A percentile compares a stretch with the other conserved stretches of the same genome.
Conservation (phyloP, 805 yeast species). For the Sungouiozyma ichnusensis region DNA sequence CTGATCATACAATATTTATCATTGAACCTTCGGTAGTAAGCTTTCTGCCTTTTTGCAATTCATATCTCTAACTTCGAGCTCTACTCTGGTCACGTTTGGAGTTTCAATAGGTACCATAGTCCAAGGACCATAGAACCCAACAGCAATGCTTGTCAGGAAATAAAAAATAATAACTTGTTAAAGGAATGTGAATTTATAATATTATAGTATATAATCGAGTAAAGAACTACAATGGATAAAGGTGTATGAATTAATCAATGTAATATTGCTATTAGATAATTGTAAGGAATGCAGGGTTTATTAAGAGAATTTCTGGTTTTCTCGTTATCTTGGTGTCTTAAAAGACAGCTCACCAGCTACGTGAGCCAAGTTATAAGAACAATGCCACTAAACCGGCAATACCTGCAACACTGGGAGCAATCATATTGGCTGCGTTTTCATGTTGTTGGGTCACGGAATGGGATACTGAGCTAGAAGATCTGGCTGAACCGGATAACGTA, state of each 20-base stretch:
- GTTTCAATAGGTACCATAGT: no score
- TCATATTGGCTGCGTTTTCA: conserved; percentile 4
- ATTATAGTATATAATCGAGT: not conserved
- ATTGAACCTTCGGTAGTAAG: no score
- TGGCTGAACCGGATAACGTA: not conserved
- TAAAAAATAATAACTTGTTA: no score
- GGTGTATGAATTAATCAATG: not conserved
- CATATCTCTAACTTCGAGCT: no score
- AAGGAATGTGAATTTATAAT: not conserved
- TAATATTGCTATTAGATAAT: not conserved
- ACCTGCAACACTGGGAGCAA: conserved; percentile 7
- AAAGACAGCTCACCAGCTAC: no score
- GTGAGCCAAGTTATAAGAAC: conserved; percentile 5
- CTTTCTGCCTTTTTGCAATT: no score
- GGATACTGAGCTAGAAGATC: not conserved
- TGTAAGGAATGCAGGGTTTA: not conserved
- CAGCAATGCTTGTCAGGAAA: no score
- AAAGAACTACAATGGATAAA: conserved; percentile 1
- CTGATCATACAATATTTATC: no score
- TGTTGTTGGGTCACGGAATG: conserved; percentile 1
- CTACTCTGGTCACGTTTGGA: no score
- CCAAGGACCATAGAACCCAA: no score
- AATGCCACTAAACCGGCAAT: conserved; percentile 9
- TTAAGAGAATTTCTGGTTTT: no score
- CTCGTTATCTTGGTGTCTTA: no score